A percentile compares a stretch with the other conserved stretches of the same genome.
phyloP scores from a whole-genome alignment of 1,139 yeast species.

The Candida tetrigidarum region DNA sequence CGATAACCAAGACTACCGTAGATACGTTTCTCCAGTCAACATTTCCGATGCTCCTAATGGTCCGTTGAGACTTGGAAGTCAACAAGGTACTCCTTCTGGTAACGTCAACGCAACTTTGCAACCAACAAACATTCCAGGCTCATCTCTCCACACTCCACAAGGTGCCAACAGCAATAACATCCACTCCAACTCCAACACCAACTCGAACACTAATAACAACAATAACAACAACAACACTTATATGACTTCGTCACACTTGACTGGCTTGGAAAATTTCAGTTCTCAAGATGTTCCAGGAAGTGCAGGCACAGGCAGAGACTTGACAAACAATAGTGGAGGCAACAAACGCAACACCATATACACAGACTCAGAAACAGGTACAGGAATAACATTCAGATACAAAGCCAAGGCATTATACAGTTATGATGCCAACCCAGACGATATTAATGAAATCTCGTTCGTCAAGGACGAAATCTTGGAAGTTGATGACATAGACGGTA shows the following conservation, averaged over 20 bases:
- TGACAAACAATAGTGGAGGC: constrained; percentile 26
- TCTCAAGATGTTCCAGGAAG: constrained; percentile 33
- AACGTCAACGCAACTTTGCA: neutral
- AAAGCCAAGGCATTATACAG: constrained; percentile 86
- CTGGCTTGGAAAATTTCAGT: constrained; percentile 61
- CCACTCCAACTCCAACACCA: too few species aligned
- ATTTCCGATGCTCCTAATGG: constrained; percentile 19
- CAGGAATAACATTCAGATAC: constrained; percentile 67
- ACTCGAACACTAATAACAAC: constrained; percentile 4
- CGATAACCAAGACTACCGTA: constrained; percentile 34
- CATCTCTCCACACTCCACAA: constrained; percentile 19
- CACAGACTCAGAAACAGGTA: constrained; percentile 28
- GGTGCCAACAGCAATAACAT: constrained; percentile 1
- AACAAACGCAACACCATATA: constrained; percentile 34
- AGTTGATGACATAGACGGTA: constrained; percentile 91
- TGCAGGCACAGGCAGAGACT: constrained; percentile 29
- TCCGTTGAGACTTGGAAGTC: constrained; percentile 7
- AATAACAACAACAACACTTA: constrained; percentile 32
- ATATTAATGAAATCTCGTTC: constrained; percentile 90
- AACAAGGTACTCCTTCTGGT: constrained; percentile 24
- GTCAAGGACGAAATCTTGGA: constrained; percentile 88
- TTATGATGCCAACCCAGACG: constrained; percentile 93
- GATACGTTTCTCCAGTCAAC: constrained; percentile 26
- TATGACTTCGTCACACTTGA: constrained; percentile 58
- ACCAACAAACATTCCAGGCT: neutral